Evolutionary conservation across 2,329 filamentous ascomycete genomes (phyloP), one percentile per base, ranked within the genome.

Genomic region (Curvularia eragrostidis): DNA sequence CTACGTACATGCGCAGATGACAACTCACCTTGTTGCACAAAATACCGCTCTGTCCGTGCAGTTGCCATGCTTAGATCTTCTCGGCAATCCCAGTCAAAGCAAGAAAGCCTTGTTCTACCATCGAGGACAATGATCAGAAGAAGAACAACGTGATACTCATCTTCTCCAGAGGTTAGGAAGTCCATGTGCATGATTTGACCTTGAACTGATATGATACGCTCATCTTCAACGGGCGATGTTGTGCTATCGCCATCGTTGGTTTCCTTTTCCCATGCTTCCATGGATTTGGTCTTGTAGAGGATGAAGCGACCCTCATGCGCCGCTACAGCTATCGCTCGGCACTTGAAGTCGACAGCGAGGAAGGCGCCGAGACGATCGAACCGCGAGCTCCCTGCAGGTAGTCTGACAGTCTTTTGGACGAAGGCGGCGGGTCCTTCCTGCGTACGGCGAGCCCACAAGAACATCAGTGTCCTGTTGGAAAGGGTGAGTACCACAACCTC

Each of bases 181-280:
- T 93, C 90, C 82, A 97, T 88, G 66, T 91, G 90, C 67, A 94
- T 83, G 54, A 98, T 91, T n/a, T 91, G 93, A 7, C 87, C 71
- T 47, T 74, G 84, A 7, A 92, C 80, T 9, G 69, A 54, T 26
- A 78, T 58, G 2, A 70, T 66, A 38, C 77, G 68, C 76, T 85
- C 83, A 60, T 82, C 77, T 50, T 82, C 82, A 55, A 96, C 83
- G 1, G 89, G 90, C 9, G 66, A 81, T 75, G 56, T 91, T 75
- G 28, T 19, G 15, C 61, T 78, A 69, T n/a, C 79, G 75, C 30
- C 59, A 7, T 48, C 13, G 18, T 38, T 61, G 72, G 70, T 71
- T 79, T 87, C 67, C 66, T 73, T 65, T 75, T 83, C 70, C 85
- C 84, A 64, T 65, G 78, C 49, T 67, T 76, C 75, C 65, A 87